Conservation (phyloP, 768 basidiomycete species). For the Boletales sp. region DNA sequence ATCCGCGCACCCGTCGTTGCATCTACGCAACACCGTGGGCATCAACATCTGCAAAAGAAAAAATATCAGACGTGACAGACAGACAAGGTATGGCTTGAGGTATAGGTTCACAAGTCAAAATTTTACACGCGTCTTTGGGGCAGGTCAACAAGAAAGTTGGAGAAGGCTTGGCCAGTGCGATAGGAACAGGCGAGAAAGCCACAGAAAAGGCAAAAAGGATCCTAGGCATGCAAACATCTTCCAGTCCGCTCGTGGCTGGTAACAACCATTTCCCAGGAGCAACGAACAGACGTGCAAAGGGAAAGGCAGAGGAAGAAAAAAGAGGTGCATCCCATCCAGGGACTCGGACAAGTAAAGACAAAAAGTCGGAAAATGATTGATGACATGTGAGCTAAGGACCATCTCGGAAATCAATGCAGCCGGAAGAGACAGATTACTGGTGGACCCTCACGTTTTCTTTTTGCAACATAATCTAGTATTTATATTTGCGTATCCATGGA, state of each 20-base stretch:
- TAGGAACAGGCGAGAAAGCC: constrained; percentile 40
- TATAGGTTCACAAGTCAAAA: neutral
- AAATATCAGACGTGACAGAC: constrained; percentile 37
- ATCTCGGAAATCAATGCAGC: constrained; percentile 14
- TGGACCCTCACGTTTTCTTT: neutral
- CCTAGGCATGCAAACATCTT: constrained; percentile 22
- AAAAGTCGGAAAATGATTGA: constrained; percentile 8
- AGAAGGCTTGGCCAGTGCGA: constrained; percentile 35
- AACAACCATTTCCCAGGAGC: neutral
- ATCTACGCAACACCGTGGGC: constrained; percentile 31
- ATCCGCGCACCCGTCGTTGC: constrained; percentile 12
- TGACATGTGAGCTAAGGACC: constrained; percentile 10
- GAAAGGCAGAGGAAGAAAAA: neutral
- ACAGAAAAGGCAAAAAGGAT: constrained; percentile 37
- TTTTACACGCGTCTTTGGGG: neutral
- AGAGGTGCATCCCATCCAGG: no score
- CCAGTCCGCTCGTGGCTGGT: neutral
- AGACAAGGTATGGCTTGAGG: constrained; percentile 28
- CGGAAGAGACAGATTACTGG: constrained; percentile 7
- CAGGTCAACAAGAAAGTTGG: constrained; percentile 43
- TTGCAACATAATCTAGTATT: no score
- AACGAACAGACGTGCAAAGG: constrained; percentile 2
- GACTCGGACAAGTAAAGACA: constrained; percentile 1
- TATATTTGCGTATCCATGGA: no score
- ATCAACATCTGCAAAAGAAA: constrained; percentile 36